Conservation (phyloP, 495 filamentous ascomycete genomes). For the Daldinia grandis region DNA sequence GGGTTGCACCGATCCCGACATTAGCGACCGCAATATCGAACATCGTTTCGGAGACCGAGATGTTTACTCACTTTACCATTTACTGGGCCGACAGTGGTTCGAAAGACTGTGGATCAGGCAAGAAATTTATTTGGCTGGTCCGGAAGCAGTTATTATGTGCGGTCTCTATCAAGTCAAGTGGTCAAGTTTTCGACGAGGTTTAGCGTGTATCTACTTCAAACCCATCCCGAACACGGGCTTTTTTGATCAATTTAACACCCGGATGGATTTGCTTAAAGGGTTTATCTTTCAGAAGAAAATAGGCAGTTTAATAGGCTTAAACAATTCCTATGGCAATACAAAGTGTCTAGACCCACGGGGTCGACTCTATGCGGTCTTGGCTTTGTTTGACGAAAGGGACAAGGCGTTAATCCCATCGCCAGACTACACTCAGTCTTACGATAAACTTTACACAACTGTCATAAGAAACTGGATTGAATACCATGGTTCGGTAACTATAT, state of each 20-base stretch:
- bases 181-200: slow-evolving; percentile 15
- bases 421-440: slow-evolving; percentile 17
- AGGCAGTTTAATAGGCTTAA: not conserved
- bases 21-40: not conserved
- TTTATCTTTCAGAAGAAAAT: not conserved
- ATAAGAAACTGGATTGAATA: not conserved
- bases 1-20: not conserved
- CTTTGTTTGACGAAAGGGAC: slow-evolving; percentile 1
- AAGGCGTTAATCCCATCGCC: slow-evolving; percentile 2
- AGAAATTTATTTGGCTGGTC: slow-evolving; percentile 25
- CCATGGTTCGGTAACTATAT: not conserved
- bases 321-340: not conserved
- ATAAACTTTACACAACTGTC: slow-evolving; percentile 7
- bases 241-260: not conserved
- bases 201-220: slow-evolving; percentile 3
- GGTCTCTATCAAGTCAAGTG: slow-evolving; percentile 11
- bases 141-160: slow-evolving; percentile 21
- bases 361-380: slow-evolving; percentile 18
- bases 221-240: no score
- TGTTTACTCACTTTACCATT: slow-evolving; percentile 1
- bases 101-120: slow-evolving; percentile 32
- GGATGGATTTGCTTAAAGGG: not conserved
- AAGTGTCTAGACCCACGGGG: slow-evolving; percentile 19
- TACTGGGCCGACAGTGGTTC: slow-evolving; percentile 26
- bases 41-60: not conserved